Conservation (phyloP, 352 stramenopile genomes). For the Thalassiosira livingstoniorum region DNA sequence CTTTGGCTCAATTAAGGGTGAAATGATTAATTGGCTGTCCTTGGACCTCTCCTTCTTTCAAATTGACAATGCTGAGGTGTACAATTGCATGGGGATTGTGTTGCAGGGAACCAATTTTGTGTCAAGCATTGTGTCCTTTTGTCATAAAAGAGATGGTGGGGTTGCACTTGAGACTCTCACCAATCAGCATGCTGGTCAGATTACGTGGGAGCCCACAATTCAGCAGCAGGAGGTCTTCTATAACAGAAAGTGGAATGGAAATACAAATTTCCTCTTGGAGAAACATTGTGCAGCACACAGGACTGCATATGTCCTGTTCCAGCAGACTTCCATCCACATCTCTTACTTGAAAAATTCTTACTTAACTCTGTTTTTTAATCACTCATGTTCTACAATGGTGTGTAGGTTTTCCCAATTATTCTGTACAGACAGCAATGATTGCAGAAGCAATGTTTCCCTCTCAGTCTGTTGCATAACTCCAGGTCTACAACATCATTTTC, state of each 20-base stretch:
- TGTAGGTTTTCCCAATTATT: no score
- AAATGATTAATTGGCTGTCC: not conserved
- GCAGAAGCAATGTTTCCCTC: no score
- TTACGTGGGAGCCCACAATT: not conserved
- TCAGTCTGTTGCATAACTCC: no score
- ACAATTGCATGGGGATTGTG: not conserved
- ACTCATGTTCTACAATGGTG: no score
- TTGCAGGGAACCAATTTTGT: not conserved
- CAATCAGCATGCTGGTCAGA: not conserved
- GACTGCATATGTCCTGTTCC: not conserved
- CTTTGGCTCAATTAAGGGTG: not conserved
- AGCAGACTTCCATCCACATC: not conserved
- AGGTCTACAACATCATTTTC: no score
- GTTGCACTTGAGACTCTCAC: not conserved
- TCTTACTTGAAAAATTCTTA: no score
- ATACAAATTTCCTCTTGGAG: not conserved
- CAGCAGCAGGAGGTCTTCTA: not conserved
- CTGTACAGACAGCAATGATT: no score
- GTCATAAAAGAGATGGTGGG: not conserved
- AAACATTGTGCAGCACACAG: no score
- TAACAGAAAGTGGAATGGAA: not conserved
- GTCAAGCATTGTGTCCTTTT: not conserved
- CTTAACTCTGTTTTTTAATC: no score
- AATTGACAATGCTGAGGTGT: not conserved
- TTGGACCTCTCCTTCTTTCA: not conserved